phyloP scores from a whole-genome alignment of 2,329 filamentous ascomycete species.

The Ambrosiella cleistominuta region DNA sequence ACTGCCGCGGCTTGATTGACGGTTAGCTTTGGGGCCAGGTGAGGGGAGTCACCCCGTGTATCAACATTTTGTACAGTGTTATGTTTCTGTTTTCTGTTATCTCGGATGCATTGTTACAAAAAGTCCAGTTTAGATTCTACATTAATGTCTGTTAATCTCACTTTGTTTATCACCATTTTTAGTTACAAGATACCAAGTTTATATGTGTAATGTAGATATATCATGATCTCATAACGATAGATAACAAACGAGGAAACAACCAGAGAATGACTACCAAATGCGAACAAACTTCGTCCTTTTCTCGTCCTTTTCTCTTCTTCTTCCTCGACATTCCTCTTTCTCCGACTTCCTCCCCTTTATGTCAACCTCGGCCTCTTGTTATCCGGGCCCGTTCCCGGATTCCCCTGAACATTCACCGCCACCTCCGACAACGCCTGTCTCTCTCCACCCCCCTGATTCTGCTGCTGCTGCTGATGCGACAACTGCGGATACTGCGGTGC shows the following conservation, averaged over 20 bases:
- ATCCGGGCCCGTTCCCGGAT: slow-evolving; percentile 14
- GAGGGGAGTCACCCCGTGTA: not conserved
- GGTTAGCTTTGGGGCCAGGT: not conserved
- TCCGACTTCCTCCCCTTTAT: slow-evolving; percentile 14
- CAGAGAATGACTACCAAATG: not conserved
- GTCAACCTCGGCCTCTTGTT: slow-evolving; percentile 34
- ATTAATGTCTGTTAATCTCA: slow-evolving; percentile 1
- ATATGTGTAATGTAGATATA: not conserved
- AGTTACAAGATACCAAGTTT: not conserved
- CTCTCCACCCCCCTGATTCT: slow-evolving; percentile 10
- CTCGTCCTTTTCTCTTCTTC: too few relatives aligned
- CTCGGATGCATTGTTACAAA: not conserved
- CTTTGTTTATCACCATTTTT: not conserved
- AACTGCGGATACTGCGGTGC: slow-evolving; percentile 15
- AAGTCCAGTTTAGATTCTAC: not conserved
- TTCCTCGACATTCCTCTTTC: too few relatives aligned
- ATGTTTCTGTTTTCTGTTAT: not conserved
- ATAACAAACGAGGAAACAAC: not conserved
- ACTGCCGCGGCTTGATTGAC: not conserved
- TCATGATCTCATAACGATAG: slow-evolving; percentile 1
- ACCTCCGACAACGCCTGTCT: slow-evolving; percentile 34
- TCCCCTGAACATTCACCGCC: slow-evolving; percentile 24
- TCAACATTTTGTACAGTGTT: slow-evolving; percentile 5
- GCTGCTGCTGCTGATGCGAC: slow-evolving; percentile 15
- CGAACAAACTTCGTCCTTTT: not conserved